Evolutionary conservation across 176 grass and related monocot genomes (phyloP).

Genomic region (Luzula sylvatica): DNA sequence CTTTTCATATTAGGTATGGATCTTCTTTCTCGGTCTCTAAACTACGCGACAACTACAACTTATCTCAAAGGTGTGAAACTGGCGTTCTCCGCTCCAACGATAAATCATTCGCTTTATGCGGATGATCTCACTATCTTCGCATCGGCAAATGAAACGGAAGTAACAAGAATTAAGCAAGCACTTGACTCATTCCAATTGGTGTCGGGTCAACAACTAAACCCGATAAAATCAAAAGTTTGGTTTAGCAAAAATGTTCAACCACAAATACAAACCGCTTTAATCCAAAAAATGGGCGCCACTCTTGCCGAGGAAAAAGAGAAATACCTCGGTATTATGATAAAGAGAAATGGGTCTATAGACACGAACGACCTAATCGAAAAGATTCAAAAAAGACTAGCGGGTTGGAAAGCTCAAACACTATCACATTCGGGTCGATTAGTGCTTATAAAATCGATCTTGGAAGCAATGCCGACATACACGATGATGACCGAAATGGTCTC

Average conservation of each 20-base stretch:
- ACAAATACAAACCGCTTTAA: background rate
- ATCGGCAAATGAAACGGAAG: background rate
- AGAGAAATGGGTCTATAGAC: too few relatives aligned
- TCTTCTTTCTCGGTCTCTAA: background rate
- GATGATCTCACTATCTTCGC: background rate
- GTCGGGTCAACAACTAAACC: background rate
- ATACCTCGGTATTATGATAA: too few relatives aligned
- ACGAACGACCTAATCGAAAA: too few relatives aligned
- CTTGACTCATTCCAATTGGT: background rate
- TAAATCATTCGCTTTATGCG: too few relatives aligned
- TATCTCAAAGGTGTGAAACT: background rate
- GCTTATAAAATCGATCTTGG: too few relatives aligned
- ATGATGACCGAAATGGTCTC: too few relatives aligned
- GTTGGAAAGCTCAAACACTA: background rate
- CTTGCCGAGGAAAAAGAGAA: background rate
- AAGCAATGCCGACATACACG: too few relatives aligned
- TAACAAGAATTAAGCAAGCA: background rate
- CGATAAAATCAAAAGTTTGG: background rate
- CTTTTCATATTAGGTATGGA: too few relatives aligned
- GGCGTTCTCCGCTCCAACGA: background rate
- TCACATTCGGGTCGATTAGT: background rate
- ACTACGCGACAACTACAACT: background rate
- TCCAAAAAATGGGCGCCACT: background rate
- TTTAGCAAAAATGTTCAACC: background rate
- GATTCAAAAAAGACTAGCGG: too few relatives aligned